phyloP scores from a whole-genome alignment of 2,329 filamentous ascomycete genomes.

The Paraphaeosphaeria sporulosa region DNA sequence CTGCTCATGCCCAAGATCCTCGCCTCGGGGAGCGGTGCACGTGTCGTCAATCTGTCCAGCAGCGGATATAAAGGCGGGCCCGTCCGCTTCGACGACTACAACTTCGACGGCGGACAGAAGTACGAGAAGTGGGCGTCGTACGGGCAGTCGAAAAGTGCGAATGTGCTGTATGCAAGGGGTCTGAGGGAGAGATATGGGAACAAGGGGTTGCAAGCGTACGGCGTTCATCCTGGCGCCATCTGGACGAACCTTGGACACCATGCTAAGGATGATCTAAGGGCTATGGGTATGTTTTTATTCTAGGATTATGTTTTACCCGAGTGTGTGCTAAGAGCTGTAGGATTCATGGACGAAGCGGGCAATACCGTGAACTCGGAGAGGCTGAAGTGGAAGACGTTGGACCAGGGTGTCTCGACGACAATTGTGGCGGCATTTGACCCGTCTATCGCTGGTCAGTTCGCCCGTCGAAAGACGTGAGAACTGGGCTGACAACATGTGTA shows the following conservation, averaged over 20 bases:
- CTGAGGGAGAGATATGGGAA: slow-evolving; percentile 14
- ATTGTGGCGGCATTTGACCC: neutral
- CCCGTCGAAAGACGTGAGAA: neutral
- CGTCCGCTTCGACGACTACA: slow-evolving; percentile 21
- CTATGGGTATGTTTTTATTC: neutral
- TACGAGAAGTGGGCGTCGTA: slow-evolving; percentile 25
- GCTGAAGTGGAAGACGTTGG: neutral
- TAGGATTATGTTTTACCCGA: neutral
- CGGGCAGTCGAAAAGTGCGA: slow-evolving; percentile 29
- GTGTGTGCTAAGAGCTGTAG: neutral
- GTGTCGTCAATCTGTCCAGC: slow-evolving; percentile 22
- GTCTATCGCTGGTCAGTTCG: neutral
- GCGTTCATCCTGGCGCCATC: slow-evolving; percentile 26
- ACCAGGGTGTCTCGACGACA: neutral
- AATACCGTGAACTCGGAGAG: neutral
- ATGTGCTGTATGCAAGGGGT: slow-evolving; percentile 17
- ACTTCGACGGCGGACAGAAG: slow-evolving; percentile 19
- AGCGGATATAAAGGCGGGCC: slow-evolving; percentile 14
- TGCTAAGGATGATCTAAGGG: neutral
- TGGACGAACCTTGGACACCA: slow-evolving; percentile 15
- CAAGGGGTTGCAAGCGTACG: slow-evolving; percentile 21
- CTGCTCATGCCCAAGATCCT: slow-evolving; percentile 49
- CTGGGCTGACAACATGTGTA: neutral
- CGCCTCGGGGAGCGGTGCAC: slow-evolving; percentile 38
- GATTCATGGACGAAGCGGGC: neutral